phyloP scores from a whole-genome alignment of 257 asterid genomes.

The Solanum habrochaites region DNA sequence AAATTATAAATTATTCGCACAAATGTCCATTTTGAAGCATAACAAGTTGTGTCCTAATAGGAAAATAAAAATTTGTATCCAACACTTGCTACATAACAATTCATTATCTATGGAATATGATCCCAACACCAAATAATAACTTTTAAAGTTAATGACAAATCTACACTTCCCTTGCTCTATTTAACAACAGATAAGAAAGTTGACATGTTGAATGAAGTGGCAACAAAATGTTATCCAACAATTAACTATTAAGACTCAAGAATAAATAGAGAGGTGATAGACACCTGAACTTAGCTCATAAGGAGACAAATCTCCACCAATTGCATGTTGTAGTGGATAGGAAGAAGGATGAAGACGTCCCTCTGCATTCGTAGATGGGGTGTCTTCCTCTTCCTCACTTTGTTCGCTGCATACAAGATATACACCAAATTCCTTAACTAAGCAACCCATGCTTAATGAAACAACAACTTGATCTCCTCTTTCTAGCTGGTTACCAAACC shows the following conservation, averaged over 20 bases:
- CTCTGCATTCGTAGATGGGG: not conserved
- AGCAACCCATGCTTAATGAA: not conserved
- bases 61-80: not conserved
- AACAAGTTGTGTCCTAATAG: no score
- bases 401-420: not conserved
- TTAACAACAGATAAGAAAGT: not conserved
- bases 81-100: not conserved
- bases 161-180: not conserved
- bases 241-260: not conserved
- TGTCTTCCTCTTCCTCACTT: not conserved
- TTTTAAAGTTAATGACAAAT: not conserved
- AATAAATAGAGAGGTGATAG: not conserved
- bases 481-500: not conserved
- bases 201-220: not conserved
- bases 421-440: not conserved
- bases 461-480: constrained; percentile 1
- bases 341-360: not conserved
- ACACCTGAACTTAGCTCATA: not conserved
- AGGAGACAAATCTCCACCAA: not conserved
- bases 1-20: no score
- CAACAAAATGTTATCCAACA: not conserved
- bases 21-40: no score
- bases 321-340: not conserved
- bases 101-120: no score
- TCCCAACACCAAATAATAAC: not conserved